A percentile compares a stretch with the other conserved stretches of the same genome.
phyloP scores from a whole-genome alignment of 371 early-diverging fungal species.

The Funneliformis caledonium region DNA sequence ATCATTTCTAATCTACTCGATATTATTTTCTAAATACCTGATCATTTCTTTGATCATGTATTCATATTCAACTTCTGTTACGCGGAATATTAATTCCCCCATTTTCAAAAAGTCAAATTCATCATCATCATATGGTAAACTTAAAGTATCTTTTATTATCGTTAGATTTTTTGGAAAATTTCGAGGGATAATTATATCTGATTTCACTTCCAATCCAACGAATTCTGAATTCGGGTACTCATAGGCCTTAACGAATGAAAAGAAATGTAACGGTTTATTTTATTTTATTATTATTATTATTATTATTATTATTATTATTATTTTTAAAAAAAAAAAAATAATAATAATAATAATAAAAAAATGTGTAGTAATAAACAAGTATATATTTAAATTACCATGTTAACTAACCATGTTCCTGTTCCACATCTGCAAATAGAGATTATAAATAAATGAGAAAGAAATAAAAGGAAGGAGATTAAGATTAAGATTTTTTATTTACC shows the following conservation, averaged over 20 bases:
- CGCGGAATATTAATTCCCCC: neutral
- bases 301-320: no score
- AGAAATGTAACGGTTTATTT: no score
- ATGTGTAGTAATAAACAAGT: no score
- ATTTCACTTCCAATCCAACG: neutral
- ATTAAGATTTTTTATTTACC: neutral
- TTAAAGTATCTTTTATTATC: neutral
- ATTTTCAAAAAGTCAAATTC: slow-evolving; percentile 23
- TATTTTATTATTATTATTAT: neutral
- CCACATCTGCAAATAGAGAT: neutral
- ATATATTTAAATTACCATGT: neutral
- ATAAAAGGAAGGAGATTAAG: neutral
- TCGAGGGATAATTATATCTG: neutral
- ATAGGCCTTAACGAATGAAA: neutral
- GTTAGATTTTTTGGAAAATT: neutral
- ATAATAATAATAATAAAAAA: no score
- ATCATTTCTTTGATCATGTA: neutral
- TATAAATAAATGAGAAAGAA: neutral
- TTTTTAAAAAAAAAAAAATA: no score
- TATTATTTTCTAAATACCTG: neutral
- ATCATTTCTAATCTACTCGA: neutral
- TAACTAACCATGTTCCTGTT: neutral
- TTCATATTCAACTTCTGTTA: slow-evolving; percentile 11
- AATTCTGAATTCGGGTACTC: slow-evolving; percentile 4
- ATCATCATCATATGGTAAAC: neutral